Evolutionary conservation across 2,329 filamentous ascomycete genomes (phyloP), one percentile per base, ranked within the genome.

Genomic region (Xylaria sp.): DNA sequence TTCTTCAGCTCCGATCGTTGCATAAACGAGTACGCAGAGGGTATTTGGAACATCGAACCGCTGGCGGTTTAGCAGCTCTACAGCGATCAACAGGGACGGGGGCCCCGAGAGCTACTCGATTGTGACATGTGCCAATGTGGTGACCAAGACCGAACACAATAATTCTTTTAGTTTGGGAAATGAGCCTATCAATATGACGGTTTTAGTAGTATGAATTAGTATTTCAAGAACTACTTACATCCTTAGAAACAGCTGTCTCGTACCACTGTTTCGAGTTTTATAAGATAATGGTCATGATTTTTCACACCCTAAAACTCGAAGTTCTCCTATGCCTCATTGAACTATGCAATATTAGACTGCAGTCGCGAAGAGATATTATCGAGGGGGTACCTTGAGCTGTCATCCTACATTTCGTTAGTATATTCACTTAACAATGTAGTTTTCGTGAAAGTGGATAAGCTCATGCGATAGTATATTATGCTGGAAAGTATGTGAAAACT

Each of bases 1-100:
- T 98, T 98, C 88, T 98, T 98, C 85, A 94, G 90, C 74, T 95
- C 92, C 72, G 95, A 98, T 80, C 88, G 95, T 46, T 97, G 95
- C 82, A 97, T 98, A 80, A 93, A 95, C 76, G 94, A 97, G 85
- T 99, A 99, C 82, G 96, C 96, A 0, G 95, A 99, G 80, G 90
- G 87, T 72, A 97, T 99, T 80, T 99, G 96, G 96, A 98, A 98
- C 78, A 85, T 97, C 46, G 95, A 98, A 84, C 94, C 95, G 33
- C 80, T 96, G 63, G 81, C 81, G 40, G 83, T 83, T 36, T 81
- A 83, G 49, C 31, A 48, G 6, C 5, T 48, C 26, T 10, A 20
- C 38, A 33, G 42, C 33, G 31, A 38, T 7, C 20, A 15, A 20
- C n/a, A 23, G 63, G 4, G 33, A 51, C 26, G 11, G 53, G 20